These are phyloP conservation scores for Nitzschia sp. DNA, from an alignment of 108 stramenopile species.

Conservation along the genomic window DNA sequence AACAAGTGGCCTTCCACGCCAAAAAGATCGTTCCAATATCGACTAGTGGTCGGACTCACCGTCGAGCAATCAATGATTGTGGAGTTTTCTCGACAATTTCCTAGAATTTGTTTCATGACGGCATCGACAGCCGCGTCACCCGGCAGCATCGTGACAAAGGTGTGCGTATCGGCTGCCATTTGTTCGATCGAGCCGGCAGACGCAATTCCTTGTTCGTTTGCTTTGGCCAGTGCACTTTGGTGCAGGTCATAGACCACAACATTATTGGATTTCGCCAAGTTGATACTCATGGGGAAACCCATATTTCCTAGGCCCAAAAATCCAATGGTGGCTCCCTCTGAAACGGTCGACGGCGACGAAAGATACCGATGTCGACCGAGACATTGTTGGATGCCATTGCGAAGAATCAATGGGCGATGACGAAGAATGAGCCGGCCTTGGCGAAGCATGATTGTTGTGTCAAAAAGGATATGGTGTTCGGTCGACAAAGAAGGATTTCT, in stretches of 20 bases:
- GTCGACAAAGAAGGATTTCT: too few species aligned
- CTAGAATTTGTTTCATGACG: conserved; percentile 32
- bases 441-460: too few species aligned
- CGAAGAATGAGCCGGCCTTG: too few species aligned
- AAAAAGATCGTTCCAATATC: conserved; percentile 28
- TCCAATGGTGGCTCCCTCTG: conserved; percentile 45
- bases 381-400: too few species aligned
- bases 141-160: conserved; percentile 84
- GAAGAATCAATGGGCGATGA: too few species aligned
- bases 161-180: conserved; percentile 16
- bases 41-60: conserved; percentile 59
- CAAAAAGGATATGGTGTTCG: too few species aligned
- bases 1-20: conserved; percentile 21
- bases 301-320: conserved; percentile 94
- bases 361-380: background rate
- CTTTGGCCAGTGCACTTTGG: conserved; percentile 13
- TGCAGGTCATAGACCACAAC: conserved; percentile 51
- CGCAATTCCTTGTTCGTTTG: background rate
- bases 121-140: conserved; percentile 39
- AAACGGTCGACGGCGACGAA: conserved; percentile 17
- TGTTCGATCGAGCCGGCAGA: conserved; percentile 29
- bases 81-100: conserved; percentile 3
- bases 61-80: conserved; percentile 81
- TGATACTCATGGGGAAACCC: conserved; percentile 87
- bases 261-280: conserved; percentile 40